A percentile compares a stretch with the other conserved stretches of the same genome.
These are phyloP conservation scores for Coniosporium tulheliwenetii DNA, from an alignment of 2,329 filamentous ascomycete species.

Conservation along the genomic window DNA sequence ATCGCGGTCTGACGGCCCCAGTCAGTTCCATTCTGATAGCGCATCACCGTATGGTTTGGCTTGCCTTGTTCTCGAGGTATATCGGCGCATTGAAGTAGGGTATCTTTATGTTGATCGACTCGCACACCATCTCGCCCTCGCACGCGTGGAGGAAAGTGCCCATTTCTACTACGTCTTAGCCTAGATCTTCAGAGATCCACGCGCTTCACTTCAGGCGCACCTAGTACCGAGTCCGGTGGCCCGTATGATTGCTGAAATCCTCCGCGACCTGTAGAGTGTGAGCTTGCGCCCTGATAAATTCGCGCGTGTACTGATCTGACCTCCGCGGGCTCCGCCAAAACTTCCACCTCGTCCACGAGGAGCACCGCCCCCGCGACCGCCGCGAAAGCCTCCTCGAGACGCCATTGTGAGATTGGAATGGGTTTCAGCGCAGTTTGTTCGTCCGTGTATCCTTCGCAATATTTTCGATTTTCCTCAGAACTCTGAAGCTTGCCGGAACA, in stretches of 20 bases:
- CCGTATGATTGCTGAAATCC: slow-evolving; percentile 47
- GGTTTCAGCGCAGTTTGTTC: background rate
- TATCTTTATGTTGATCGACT: slow-evolving; percentile 86
- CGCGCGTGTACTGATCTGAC: background rate
- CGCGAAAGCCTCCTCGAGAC: slow-evolving; percentile 35
- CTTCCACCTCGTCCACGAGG: slow-evolving; percentile 32
- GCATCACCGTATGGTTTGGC: slow-evolving; percentile 3
- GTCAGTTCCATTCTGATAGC: background rate
- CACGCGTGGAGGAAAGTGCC: slow-evolving; percentile 85
- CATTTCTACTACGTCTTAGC: slow-evolving; percentile 47
- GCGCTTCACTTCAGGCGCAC: slow-evolving; percentile 14
- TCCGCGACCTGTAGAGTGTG: slow-evolving; percentile 35
- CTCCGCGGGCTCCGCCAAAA: background rate
- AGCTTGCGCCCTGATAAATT: slow-evolving; percentile 4
- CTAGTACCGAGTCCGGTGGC: slow-evolving; percentile 45
- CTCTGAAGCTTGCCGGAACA: too few species aligned
- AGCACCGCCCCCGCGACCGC: slow-evolving; percentile 21
- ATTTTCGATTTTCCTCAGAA: too few species aligned
- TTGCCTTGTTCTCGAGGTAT: slow-evolving; percentile 94
- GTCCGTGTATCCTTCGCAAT: too few species aligned
- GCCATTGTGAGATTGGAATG: slow-evolving; percentile 35
- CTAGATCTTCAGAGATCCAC: background rate
- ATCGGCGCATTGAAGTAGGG: slow-evolving; percentile 99
- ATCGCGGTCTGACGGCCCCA: slow-evolving; percentile 47
- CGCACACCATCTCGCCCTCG: slow-evolving; percentile 97